Conservation (phyloP, 2,329 filamentous ascomycete genomes). For the Nigrograna mackinnonii region DNA sequence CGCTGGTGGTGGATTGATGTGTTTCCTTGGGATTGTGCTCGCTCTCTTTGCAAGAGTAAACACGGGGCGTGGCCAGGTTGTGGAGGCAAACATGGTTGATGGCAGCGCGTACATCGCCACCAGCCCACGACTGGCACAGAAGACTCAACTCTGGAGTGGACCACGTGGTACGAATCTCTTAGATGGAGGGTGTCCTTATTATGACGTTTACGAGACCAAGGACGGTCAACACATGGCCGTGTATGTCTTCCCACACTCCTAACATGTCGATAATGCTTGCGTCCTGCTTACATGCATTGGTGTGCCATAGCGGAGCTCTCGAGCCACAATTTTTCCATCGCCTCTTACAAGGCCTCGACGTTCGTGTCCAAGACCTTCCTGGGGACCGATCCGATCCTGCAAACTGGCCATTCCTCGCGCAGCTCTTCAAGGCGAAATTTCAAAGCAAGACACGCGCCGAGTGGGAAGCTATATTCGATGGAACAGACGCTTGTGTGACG, state of each 20-base stretch:
- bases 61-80: slow-evolving; percentile 77
- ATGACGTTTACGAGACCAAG: slow-evolving; percentile 84
- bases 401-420: slow-evolving; percentile 70
- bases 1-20: slow-evolving; percentile 81
- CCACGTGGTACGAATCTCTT: slow-evolving; percentile 76
- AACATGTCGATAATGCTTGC: background rate
- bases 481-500: slow-evolving; percentile 90
- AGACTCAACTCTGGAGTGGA: slow-evolving; percentile 64
- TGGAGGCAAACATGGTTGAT: slow-evolving; percentile 97
- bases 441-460: slow-evolving; percentile 70
- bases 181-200: slow-evolving; percentile 85
- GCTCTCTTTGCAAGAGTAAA: slow-evolving; percentile 70
- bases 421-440: slow-evolving; percentile 67
- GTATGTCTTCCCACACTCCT: slow-evolving; percentile 17
- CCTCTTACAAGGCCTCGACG: slow-evolving; percentile 68
- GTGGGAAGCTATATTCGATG: slow-evolving; percentile 87
- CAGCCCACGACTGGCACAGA: slow-evolving; percentile 71
- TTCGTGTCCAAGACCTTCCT: slow-evolving; percentile 53
- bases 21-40: slow-evolving; percentile 81
- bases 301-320: slow-evolving; percentile 69
- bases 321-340: slow-evolving; percentile 82
- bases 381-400: slow-evolving; percentile 60
- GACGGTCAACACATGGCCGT: slow-evolving; percentile 83
- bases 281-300: slow-evolving; percentile 6
- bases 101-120: slow-evolving; percentile 78